phyloP scores from a whole-genome alignment of 192 early-diverging fungal genomes.

The Phlyctochytrium planicorne region DNA sequence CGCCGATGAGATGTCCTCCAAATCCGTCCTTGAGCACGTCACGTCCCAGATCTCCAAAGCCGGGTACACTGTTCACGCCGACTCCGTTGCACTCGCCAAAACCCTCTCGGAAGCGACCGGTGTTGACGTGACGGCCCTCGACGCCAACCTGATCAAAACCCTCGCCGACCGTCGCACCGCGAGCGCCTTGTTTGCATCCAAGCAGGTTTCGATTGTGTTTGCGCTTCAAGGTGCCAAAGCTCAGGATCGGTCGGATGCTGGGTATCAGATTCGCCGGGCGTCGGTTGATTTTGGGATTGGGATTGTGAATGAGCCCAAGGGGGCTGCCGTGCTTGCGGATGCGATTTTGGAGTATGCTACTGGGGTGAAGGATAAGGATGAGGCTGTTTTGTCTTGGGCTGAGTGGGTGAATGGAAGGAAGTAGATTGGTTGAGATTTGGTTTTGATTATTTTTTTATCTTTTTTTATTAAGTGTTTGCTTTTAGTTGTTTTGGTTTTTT shows the following conservation, averaged over 20 bases:
- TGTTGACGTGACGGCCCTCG: slow-evolving; percentile 3
- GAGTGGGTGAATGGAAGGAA: slow-evolving; percentile 35
- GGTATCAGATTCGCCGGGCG: slow-evolving; percentile 45
- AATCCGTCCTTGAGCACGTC: slow-evolving; percentile 68
- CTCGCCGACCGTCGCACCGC: slow-evolving; percentile 38
- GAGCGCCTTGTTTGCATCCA: slow-evolving; percentile 28
- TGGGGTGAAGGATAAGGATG: slow-evolving; percentile 32
- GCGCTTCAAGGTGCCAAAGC: slow-evolving; percentile 39
- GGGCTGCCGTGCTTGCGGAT: slow-evolving; percentile 47
- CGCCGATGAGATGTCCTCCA: slow-evolving; percentile 67
- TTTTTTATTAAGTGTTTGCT: no score
- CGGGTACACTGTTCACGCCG: slow-evolving; percentile 72
- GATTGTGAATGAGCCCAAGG: slow-evolving; percentile 54
- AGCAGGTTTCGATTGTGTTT: slow-evolving; percentile 46
- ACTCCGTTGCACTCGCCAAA: slow-evolving; percentile 43
- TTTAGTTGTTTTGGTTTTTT: no score
- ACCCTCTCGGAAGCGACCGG: not conserved
- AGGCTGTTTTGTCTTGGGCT: slow-evolving; percentile 36
- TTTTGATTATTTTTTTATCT: not conserved
- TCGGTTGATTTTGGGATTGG: slow-evolving; percentile 55
- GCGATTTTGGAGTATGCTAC: slow-evolving; percentile 45
- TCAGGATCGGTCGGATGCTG: slow-evolving; percentile 25
- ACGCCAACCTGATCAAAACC: slow-evolving; percentile 12
- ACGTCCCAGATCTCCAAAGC: slow-evolving; percentile 57
- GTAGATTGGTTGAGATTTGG: not conserved